phyloP scores from a whole-genome alignment of 164 flowering plant species.

The Nymphaea colorata region DNA sequence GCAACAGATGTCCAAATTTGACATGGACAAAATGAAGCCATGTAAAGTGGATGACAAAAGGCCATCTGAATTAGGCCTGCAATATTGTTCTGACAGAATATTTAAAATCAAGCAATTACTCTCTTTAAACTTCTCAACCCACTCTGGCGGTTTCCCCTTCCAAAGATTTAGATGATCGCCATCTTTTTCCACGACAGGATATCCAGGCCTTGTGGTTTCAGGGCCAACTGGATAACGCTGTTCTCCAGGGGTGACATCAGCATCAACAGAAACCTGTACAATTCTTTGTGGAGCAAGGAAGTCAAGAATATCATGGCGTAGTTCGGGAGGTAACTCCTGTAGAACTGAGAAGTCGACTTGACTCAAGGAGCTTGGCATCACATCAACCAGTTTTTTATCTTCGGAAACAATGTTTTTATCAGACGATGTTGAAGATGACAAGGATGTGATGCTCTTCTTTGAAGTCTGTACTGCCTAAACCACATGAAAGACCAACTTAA shows the following conservation, averaged over 20 bases:
- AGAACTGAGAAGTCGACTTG: slow-evolving; percentile 66
- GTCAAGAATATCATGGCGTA: slow-evolving; percentile 55
- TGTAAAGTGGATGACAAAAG: slow-evolving; percentile 48
- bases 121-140: slow-evolving; percentile 59
- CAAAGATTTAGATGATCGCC: slow-evolving; percentile 25
- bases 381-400: slow-evolving; percentile 10
- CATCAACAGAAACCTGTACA: slow-evolving; percentile 17
- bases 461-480: no score
- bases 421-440: no score
- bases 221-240: neutral
- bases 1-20: slow-evolving; percentile 15
- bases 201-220: neutral
- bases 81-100: slow-evolving; percentile 38
- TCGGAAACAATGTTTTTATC: neutral
- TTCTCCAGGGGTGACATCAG: slow-evolving; percentile 1
- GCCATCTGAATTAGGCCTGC: slow-evolving; percentile 22
- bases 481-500: no score
- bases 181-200: neutral
- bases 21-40: slow-evolving; percentile 17
- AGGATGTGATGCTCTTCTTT: no score
- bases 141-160: slow-evolving; percentile 69
- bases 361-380: slow-evolving; percentile 79
- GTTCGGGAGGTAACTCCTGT: slow-evolving; percentile 64
- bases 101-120: slow-evolving; percentile 36
- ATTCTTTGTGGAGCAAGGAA: slow-evolving; percentile 59